Base-by-base conservation (phyloP, 169 alveolate genomes). In the Sarcocystis neurona region DNA sequence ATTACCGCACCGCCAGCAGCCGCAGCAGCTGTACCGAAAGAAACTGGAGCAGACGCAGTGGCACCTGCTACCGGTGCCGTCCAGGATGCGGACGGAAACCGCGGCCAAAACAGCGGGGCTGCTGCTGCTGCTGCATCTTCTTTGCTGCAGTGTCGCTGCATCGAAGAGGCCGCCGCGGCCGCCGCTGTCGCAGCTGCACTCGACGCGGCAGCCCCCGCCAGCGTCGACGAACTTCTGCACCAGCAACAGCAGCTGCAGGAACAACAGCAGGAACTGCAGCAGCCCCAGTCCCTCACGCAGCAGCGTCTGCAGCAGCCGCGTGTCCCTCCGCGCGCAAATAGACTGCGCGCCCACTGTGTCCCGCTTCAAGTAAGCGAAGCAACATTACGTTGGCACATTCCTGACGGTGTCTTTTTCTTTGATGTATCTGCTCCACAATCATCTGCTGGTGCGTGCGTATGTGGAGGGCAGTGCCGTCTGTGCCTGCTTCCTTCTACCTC, bases 151-250 rank as follows among this genome's bases (percentile, higher is more conserved):
- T 1, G 75, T 41, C 10, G 75, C 75, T 15, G 75, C 27, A n/a
- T 41, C 8, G 75, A 12, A 1, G 75, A 43, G 43, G 75, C 75
- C 46, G 75, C 75, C 18, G 75, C 75, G 75, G 75, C 75, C 5
- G 44, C 8, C 43, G 75, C 75, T 1, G 75, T 41, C 20, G 75
- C 75, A 10, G 75, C 75, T 1, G 75, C 75, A n/a, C 43, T 63
- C 44, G 75, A 2, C 6, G 75, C 75, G 44, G 75, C 75, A 4
- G 27, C 32, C n/a, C 75, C 75, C 8, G 12, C 32, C 46, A n/a
- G 6, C 8, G 43, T n/a, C 75, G 44, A 37, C 41, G n/a, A 63
- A 63, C 6, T n/a, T 41, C n/a, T n/a, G n/a, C n/a, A n/a, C 1
- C 75, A 15, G 6, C 75, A 63, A 12, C 5, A 3, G 72, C 75